A percentile compares a stretch with the other conserved stretches of the same genome.
phyloP scores from a whole-genome alignment of 768 basidiomycete genomes.

The Boletus speciosus region DNA sequence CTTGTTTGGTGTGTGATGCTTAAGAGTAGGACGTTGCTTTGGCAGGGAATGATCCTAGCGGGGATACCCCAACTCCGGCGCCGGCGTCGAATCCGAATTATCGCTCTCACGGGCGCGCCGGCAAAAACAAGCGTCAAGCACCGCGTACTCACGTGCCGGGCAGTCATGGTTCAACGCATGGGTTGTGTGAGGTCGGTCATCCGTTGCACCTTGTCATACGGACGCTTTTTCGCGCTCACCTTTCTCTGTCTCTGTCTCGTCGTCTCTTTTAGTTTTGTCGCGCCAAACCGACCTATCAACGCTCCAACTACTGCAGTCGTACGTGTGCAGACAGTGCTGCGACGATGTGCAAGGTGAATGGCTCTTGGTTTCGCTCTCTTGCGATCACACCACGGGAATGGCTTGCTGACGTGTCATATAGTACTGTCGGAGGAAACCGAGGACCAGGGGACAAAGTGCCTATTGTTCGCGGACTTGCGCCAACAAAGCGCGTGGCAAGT shows the following conservation, averaged over 20 bases:
- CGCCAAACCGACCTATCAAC: slow-evolving; percentile 52
- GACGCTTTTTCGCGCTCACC: neutral
- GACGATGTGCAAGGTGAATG: slow-evolving; percentile 22
- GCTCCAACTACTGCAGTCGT: slow-evolving; percentile 59
- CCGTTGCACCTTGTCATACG: neutral
- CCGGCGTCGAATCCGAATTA: slow-evolving; percentile 2
- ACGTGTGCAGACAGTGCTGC: slow-evolving; percentile 50
- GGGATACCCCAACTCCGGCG: neutral
- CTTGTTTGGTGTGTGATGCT: slow-evolving; percentile 1
- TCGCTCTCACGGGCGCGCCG: neutral
- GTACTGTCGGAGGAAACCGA: slow-evolving; percentile 25
- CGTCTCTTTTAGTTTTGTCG: slow-evolving; percentile 44
- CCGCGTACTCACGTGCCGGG: slow-evolving; percentile 9
- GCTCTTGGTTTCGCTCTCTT: neutral
- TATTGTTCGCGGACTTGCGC: slow-evolving; percentile 30
- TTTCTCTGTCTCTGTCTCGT: neutral
- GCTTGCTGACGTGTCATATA: neutral
- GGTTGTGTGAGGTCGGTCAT: slow-evolving; percentile 24
- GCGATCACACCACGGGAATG: neutral
- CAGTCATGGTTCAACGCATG: slow-evolving; percentile 1
- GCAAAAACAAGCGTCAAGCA: slow-evolving; percentile 5
- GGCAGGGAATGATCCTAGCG: slow-evolving; percentile 12
- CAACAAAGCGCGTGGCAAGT: slow-evolving; percentile 16
- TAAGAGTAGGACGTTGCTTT: neutral
- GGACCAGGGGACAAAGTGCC: slow-evolving; percentile 5